Base-by-base conservation (phyloP, 495 filamentous ascomycete genomes). In the Tuber microsphaerosporum region DNA sequence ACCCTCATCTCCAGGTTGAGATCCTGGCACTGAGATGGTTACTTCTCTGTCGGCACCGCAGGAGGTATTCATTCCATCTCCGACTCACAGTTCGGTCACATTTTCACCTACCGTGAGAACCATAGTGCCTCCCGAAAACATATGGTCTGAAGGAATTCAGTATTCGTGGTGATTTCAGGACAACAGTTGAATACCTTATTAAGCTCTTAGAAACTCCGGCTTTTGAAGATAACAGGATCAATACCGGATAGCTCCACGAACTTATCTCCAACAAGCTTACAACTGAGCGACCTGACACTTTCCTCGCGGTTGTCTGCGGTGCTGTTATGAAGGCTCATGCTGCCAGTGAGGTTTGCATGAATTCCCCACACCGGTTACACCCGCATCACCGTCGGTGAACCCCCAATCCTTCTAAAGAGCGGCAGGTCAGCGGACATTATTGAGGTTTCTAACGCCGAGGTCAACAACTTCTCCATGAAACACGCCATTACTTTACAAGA, bases 21-120 rank as follows among this genome's bases (percentile, higher is more conserved):
- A 99, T 85, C 95, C 95, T 70, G 98, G 94, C 43, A 99, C 95
- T 12, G 95, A 99, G 84, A 99, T 99, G 95, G 95, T 99, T 72
- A 95, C 90, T 99, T 98, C 90, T 99, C 95, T 45, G 95, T 99
- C 84, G 92, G 95, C 85, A 94, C 94, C 31, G 89, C 93, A 51
- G 93, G 93, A 87, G 93, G 94, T 85, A 99, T 99, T 79, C 95
- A 99, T 89, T 97, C 92, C 83, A 98, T 97, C 87, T 97, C 95
- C 5, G 95, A 99, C 88, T 94, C 92, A 83, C 95, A 99, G 84
- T 99, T 99, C 82, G 95, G 95, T 84, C 95, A 99, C 85, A 98
- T 99, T 81, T 99, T 99, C 84, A 96, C 95, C 76, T 99, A 97
- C 81, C 96, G 95, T 78, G 95, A 99, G 87, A 98, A 94, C 85